These are phyloP conservation scores for Termitomyces eurrhizus DNA, from an alignment of 768 basidiomycete genomes.

Conservation along the genomic window DNA sequence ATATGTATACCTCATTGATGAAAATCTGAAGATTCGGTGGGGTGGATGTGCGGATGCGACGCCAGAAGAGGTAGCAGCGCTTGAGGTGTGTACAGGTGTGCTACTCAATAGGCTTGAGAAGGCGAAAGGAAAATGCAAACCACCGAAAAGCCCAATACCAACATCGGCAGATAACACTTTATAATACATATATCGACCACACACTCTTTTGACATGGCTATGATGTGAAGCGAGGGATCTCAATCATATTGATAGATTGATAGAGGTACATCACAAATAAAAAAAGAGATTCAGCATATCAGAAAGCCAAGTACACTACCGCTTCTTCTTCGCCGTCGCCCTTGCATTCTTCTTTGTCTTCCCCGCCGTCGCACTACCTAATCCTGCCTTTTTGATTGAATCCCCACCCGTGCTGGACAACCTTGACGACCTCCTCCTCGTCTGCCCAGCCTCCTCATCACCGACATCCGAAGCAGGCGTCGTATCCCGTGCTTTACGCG, in stretches of 20 bases:
- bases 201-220: background rate
- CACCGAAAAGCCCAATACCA: background rate
- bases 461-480: constrained; percentile 26
- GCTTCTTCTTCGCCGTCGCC: constrained; percentile 18
- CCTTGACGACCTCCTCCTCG: constrained; percentile 42
- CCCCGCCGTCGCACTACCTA: constrained; percentile 20
- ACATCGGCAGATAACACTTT: background rate
- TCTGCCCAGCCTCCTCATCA: constrained; percentile 30
- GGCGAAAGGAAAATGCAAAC: constrained; percentile 8
- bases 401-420: constrained; percentile 28
- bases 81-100: constrained; percentile 68
- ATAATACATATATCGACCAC: background rate
- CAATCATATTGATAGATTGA: background rate
- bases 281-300: background rate
- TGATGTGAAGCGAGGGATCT: background rate
- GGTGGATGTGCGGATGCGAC: constrained; percentile 86
- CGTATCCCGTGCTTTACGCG: constrained; percentile 26
- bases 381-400: constrained; percentile 16
- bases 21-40: constrained; percentile 84
- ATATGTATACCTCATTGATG: constrained; percentile 89
- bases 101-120: constrained; percentile 57
- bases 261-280: background rate
- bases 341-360: constrained; percentile 12
- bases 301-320: constrained; percentile 4
- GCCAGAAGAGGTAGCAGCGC: constrained; percentile 60